A percentile compares a stretch with the other conserved stretches of the same genome.
Evolutionary conservation across 768 basidiomycete species (phyloP).

Genomic region (Lentinula lateritia): DNA sequence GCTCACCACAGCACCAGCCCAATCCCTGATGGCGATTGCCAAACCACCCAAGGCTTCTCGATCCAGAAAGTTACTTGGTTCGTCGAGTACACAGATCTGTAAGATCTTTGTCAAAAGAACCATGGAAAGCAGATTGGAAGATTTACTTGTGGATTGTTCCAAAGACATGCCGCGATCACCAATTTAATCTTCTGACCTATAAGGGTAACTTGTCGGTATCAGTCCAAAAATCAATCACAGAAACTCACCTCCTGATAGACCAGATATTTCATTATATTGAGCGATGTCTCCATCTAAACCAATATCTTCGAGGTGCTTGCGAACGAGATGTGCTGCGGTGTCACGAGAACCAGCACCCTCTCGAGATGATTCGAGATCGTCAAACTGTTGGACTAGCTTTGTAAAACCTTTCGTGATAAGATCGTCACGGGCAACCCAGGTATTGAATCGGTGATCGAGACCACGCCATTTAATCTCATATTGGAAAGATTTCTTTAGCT

Average conservation of each 20-base stretch:
- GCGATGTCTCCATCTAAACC: constrained; percentile 97
- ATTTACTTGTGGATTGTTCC: constrained; percentile 87
- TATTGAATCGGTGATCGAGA: constrained; percentile 81
- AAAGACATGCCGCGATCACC: constrained; percentile 90
- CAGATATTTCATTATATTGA: constrained; percentile 95
- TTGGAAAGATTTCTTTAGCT: constrained; percentile 91
- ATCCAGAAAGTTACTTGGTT: constrained; percentile 96
- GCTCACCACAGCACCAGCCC: constrained; percentile 85
- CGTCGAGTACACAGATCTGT: constrained; percentile 74
- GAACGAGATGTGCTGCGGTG: constrained; percentile 71
- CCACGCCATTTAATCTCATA: constrained; percentile 90
- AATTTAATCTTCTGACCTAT: constrained; percentile 94
- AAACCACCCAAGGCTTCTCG: constrained; percentile 93
- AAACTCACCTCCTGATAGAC: constrained; percentile 79
- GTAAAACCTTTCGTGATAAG: constrained; percentile 81
- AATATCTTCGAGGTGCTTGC: constrained; percentile 92
- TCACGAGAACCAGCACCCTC: constrained; percentile 93
- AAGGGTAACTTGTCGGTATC: constrained; percentile 10
- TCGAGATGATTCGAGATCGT: constrained; percentile 92
- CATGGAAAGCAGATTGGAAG: neutral
- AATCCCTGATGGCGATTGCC: constrained; percentile 91
- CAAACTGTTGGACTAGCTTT: constrained; percentile 90
- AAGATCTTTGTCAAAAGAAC: constrained; percentile 8
- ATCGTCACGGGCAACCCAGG: constrained; percentile 87
- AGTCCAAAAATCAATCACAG: constrained; percentile 3